Base-by-base conservation (phyloP, 2,329 filamentous ascomycete species). In the Colletotrichum simmondsii region DNA sequence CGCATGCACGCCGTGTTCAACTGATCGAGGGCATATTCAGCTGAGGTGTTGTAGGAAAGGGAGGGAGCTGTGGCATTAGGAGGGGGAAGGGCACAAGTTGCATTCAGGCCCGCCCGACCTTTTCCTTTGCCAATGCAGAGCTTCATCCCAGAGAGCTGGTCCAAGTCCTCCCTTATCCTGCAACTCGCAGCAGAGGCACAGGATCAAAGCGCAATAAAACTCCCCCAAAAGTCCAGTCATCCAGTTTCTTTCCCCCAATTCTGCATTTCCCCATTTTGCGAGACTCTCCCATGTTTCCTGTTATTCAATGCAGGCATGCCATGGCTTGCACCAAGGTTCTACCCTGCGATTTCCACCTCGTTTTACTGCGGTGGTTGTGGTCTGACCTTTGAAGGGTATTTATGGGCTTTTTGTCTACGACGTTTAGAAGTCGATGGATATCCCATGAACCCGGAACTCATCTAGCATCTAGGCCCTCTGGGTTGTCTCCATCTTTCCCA, bases 1-100 rank as follows among this genome's bases (percentile, higher is more conserved):
- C 56, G 60, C 71, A 70, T 59, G 59, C 70, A 60, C 37, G 42
- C 68, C 30, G 70, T 54, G 65, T 72, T 73, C 66, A 61, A 73
- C 62, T 52, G 62, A 57, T 57, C 62, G 42, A 56, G 52, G 42
- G 62, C 62, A 64, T 64, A 37, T 64, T 26, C 46, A 11, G 61
- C 54, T 60, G 59, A 65, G 42, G 42, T 42, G 10, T 49, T 19
- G 19, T 22, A 42, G 14, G 16, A 49, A 10, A 59, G 28, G 54
- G 8, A 12, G 8, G n/a, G 42, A 19, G 42, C 42, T 49, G 16
- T 49, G 19, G 42, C 35, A 59, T 3, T 24, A 24, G 11, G 37
- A 12, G 46, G 35, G 57, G 14, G 46, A 49, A n/a, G 52, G 60
- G 68, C 69, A 49, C 30, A 69, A 67, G 65, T 60, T 69, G 42